These are phyloP conservation scores for Aspergillus tanneri DNA, from an alignment of 2,329 filamentous ascomycete species.

Conservation along the genomic window DNA sequence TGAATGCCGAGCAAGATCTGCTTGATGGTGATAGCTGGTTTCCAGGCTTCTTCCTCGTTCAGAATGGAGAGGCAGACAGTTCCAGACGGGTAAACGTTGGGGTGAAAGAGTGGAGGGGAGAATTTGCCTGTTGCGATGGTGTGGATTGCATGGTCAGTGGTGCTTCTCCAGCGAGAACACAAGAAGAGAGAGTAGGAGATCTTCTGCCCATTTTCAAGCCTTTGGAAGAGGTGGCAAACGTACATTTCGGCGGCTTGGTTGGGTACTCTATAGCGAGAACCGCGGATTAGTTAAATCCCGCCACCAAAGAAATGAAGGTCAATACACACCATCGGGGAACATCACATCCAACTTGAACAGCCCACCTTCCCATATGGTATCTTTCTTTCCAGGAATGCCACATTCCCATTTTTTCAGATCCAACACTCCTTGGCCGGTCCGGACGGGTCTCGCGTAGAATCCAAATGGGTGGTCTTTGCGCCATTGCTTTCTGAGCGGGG, in stretches of 20 bases:
- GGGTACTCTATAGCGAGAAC: slow-evolving; percentile 71
- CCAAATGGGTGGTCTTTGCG: slow-evolving; percentile 95
- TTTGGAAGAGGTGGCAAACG: slow-evolving; percentile 36
- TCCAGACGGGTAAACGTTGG: slow-evolving; percentile 96
- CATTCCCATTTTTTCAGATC: slow-evolving; percentile 97
- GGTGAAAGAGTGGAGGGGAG: slow-evolving; percentile 90
- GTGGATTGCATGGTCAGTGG: background rate
- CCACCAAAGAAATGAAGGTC: slow-evolving; percentile 8
- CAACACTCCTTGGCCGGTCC: slow-evolving; percentile 74
- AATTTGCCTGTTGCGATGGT: slow-evolving; percentile 73
- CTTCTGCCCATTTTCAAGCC: background rate
- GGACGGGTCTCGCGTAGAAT: slow-evolving; percentile 87
- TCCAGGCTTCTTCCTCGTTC: slow-evolving; percentile 98
- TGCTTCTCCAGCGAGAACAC: background rate
- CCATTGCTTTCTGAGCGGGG: slow-evolving; percentile 80
- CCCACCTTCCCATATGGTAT: slow-evolving; percentile 97
- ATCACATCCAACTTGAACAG: slow-evolving; percentile 90
- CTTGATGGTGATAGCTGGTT: slow-evolving; percentile 97
- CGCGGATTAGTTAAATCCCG: slow-evolving; percentile 16
- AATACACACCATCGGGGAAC: slow-evolving; percentile 81
- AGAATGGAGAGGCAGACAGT: slow-evolving; percentile 96
- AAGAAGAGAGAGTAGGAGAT: background rate
- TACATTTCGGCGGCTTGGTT: slow-evolving; percentile 98
- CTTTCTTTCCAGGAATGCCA: slow-evolving; percentile 90
- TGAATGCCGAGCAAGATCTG: slow-evolving; percentile 96